These are phyloP conservation scores for Austroboletus eburneus DNA, from an alignment of 768 basidiomycete genomes.

Conservation along the genomic window DNA sequence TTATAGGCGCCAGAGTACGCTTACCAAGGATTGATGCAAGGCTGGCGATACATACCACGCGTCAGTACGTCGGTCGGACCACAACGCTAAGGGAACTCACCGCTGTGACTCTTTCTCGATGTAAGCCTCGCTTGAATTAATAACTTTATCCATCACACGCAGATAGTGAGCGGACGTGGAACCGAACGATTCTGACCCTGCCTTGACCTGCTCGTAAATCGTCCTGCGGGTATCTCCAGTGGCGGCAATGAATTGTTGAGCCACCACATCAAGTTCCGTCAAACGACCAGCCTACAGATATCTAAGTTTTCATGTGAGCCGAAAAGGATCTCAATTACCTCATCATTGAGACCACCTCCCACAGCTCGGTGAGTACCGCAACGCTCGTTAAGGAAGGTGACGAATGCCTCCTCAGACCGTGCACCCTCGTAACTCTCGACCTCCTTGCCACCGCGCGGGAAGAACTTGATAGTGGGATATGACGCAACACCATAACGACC, in stretches of 20 bases:
- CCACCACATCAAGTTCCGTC: constrained; percentile 71
- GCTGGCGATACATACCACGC: constrained; percentile 35
- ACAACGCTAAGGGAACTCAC: no score
- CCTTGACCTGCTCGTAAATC: constrained; percentile 63
- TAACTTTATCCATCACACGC: constrained; percentile 85
- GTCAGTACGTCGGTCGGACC: constrained; percentile 3
- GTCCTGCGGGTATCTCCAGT: constrained; percentile 49
- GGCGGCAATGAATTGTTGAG: constrained; percentile 68
- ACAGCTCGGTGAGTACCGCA: constrained; percentile 83
- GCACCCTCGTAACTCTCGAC: constrained; percentile 65
- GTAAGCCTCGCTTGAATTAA: constrained; percentile 67
- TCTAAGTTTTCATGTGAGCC: constrained; percentile 2
- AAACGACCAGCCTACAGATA: constrained; percentile 72
- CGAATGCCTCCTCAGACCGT: constrained; percentile 72
- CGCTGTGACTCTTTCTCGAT: constrained; percentile 81
- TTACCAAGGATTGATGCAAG: constrained; percentile 73
- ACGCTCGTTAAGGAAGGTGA: constrained; percentile 76
- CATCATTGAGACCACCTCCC: constrained; percentile 74
- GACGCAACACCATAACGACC: constrained; percentile 66
- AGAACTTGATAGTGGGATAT: constrained; percentile 97
- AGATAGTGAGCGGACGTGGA: constrained; percentile 71
- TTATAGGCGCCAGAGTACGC: constrained; percentile 66
- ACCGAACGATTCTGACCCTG: constrained; percentile 46
- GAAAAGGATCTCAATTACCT: constrained; percentile 36
- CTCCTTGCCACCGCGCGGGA: constrained; percentile 67